Evolutionary conservation across 2,329 filamentous ascomycete genomes (phyloP).

Genomic region (Pseudocercospora fijiensis): DNA sequence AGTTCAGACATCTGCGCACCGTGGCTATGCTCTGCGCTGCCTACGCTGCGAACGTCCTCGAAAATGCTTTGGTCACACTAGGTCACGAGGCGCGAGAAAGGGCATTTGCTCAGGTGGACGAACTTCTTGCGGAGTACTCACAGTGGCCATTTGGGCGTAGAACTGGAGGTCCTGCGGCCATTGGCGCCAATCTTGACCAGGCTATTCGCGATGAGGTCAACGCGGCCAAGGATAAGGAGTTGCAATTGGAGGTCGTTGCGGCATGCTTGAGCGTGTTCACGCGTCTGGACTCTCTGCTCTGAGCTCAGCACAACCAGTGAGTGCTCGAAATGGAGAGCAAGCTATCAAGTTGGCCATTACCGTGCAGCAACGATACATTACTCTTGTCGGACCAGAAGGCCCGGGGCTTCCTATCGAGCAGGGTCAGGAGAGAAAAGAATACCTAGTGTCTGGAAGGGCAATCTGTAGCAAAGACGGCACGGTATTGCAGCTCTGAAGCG

Average conservation of each 20-base stretch:
- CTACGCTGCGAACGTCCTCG: constrained; percentile 95
- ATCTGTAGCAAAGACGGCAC: no score
- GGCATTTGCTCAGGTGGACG: constrained; percentile 95
- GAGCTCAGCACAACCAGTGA: constrained; percentile 28
- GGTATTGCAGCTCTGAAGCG: no score
- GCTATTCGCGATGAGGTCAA: constrained; percentile 84
- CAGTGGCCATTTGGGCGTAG: constrained; percentile 95
- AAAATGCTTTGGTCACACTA: constrained; percentile 92
- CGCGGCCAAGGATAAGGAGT: constrained; percentile 84
- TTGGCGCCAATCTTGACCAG: constrained; percentile 88
- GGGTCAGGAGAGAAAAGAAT: no score
- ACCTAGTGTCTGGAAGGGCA: no score
- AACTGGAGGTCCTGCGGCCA: constrained; percentile 70
- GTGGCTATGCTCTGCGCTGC: constrained; percentile 96
- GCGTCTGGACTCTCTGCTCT: constrained; percentile 91
- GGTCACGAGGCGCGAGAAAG: constrained; percentile 92
- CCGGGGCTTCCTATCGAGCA: no score
- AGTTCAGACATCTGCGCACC: constrained; percentile 89
- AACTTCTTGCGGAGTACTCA: constrained; percentile 91
- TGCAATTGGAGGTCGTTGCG: constrained; percentile 93
- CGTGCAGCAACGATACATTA: neutral
- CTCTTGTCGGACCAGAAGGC: no score
- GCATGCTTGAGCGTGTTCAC: constrained; percentile 98
- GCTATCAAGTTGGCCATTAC: neutral
- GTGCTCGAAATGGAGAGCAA: neutral